Percentiles rank a stretch among this genome's conserved stretches.
Conservation (phyloP, 768 basidiomycete species). For the Termitomyces sp. region DNA sequence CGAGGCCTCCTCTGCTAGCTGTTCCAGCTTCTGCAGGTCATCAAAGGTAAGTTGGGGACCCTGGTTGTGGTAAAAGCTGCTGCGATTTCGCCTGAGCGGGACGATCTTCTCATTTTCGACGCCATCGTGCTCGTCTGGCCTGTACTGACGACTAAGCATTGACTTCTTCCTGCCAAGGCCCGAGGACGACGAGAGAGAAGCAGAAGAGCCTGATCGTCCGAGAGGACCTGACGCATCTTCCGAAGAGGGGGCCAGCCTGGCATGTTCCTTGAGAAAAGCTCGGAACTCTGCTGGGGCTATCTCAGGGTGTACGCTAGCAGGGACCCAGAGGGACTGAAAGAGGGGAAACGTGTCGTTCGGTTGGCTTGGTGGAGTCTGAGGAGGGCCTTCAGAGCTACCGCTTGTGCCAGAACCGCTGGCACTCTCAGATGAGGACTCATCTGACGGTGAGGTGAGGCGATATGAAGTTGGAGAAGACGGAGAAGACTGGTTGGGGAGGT, state of each 20-base stretch:
- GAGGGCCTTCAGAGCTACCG: slow-evolving; percentile 17
- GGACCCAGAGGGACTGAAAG: slow-evolving; percentile 78
- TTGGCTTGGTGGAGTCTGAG: slow-evolving; percentile 27
- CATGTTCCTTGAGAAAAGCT: slow-evolving; percentile 91
- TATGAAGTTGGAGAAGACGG: slow-evolving; percentile 54
- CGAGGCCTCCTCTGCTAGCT: slow-evolving; percentile 86
- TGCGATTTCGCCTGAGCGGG: slow-evolving; percentile 63
- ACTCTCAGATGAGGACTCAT: slow-evolving; percentile 18
- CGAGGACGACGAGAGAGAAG: slow-evolving; percentile 33
- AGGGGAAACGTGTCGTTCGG: slow-evolving; percentile 82
- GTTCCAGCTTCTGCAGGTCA: slow-evolving; percentile 92
- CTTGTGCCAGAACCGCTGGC: slow-evolving; percentile 20
- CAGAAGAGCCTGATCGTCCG: slow-evolving; percentile 37
- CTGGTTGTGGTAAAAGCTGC: slow-evolving; percentile 57
- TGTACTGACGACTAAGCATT: slow-evolving; percentile 93
- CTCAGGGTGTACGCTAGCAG: slow-evolving; percentile 93
- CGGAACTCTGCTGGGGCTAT: slow-evolving; percentile 96
- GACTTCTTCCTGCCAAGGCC: slow-evolving; percentile 80
- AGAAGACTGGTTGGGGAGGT: slow-evolving; percentile 74
- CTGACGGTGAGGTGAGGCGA: slow-evolving; percentile 31
- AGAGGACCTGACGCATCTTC: slow-evolving; percentile 36
- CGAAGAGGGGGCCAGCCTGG: slow-evolving; percentile 51
- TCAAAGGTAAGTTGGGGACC: slow-evolving; percentile 87
- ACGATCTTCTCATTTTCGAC: slow-evolving; percentile 64
- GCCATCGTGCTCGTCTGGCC: slow-evolving; percentile 72